Conservation (phyloP, 2,329 filamentous ascomycete species). For the Stagonosporopsis rhizophila region DNA sequence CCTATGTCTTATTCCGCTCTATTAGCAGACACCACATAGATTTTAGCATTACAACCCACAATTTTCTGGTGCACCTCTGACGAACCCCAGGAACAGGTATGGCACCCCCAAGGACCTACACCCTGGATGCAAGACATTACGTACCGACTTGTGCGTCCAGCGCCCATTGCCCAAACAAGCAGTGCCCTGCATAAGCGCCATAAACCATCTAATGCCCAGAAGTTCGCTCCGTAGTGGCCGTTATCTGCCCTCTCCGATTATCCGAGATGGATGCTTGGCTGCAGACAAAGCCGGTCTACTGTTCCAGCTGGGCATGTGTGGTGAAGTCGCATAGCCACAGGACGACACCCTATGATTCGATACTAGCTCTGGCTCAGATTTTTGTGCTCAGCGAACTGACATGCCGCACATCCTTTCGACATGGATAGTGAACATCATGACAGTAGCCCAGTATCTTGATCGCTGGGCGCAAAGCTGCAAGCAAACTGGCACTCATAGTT, state of each 20-base stretch:
- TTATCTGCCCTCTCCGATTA: neutral
- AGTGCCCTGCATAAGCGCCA: neutral
- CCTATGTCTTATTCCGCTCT: neutral
- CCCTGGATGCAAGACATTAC: neutral
- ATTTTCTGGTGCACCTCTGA: conserved; percentile 1
- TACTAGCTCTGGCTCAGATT: too few species aligned
- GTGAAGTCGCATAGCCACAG: neutral
- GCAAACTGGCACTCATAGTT: neutral
- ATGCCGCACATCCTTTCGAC: neutral
- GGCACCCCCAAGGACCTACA: neutral
- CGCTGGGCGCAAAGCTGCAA: neutral
- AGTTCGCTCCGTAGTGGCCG: neutral
- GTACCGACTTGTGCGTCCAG: conserved; percentile 1
- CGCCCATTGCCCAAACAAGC: neutral
- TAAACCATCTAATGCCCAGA: neutral
- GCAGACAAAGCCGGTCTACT: neutral
- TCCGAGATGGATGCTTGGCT: neutral
- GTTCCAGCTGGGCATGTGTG: neutral
- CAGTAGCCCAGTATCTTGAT: neutral
- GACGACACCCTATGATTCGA: neutral
- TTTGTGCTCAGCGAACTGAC: neutral
- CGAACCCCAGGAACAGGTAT: neutral
- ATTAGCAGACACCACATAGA: neutral
- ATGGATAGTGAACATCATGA: neutral
- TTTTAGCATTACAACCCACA: neutral